Evolutionary conservation across 2,329 filamentous ascomycete species (phyloP), one percentile per base, ranked within the genome.

Genomic region (Penicillium janthinellum): DNA sequence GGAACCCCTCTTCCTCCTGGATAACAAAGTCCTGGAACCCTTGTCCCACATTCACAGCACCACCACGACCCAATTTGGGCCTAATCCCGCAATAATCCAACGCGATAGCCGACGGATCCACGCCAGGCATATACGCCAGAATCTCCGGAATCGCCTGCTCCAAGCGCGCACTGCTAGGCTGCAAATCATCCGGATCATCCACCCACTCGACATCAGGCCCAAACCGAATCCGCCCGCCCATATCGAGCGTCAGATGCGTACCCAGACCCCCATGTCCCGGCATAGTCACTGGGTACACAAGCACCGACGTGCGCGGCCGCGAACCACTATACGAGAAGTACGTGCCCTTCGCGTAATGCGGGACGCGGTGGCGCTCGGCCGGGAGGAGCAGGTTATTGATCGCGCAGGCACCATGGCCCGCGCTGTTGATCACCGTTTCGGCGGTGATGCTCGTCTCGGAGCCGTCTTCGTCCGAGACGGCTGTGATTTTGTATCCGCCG

Each of bases 121-220:
- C 79, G 0, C 79, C 82, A 0, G 95, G 95, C 3, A 99, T 80
- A 72, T 96, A 99, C 7, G 83, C 82, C 66, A 83, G 80, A 59
- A 99, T 97, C 70, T 91, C 91, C 11, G 80, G 80, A 0, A 96
- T 75, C 0, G 93, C 93, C 41, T 85, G 81, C 1, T 78, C 74
- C 57, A 96, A 79, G 12, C 90, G 82, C 22, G 80, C 80, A 1
- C 81, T 78, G 65, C 86, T 91, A 15, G 90, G 88, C 1, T 81
- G 80, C n/a, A 96, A 81, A 69, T 96, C 87, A 8, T 78, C 77
- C 0, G 92, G 86, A 1, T 82, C 79, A 51, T 89, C 84, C 0
- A 96, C 89, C 95, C 95, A 98, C 75, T 98, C 92, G 14, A 97
- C 90, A 72, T 99, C 95, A 0, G 95, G 95, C 0, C 95, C 95